Evolutionary conservation across 495 filamentous ascomycete genomes (phyloP).

Genomic region (Physcia stellaris): DNA sequence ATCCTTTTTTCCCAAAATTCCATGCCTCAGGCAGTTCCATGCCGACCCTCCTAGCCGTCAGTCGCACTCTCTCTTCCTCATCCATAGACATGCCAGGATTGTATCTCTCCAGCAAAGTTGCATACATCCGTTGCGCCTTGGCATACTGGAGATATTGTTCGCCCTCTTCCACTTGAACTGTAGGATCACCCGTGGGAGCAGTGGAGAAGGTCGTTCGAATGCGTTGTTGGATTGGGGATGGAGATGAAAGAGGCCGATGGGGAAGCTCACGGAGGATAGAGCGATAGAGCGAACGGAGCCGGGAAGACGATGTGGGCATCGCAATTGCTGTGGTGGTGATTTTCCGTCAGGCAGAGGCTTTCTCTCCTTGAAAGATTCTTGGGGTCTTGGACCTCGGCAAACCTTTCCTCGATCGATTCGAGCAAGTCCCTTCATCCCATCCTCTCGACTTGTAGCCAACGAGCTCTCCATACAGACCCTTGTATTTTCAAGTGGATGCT

Average conservation of each 20-base stretch:
- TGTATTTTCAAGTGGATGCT: too few species aligned
- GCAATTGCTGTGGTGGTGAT: too few species aligned
- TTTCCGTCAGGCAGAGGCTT: too few species aligned
- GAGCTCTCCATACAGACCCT: too few species aligned
- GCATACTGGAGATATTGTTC: slow-evolving; percentile 71
- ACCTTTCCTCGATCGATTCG: too few species aligned
- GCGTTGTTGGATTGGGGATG: slow-evolving; percentile 30
- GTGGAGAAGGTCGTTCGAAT: slow-evolving; percentile 36
- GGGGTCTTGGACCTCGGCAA: too few species aligned
- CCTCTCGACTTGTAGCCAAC: too few species aligned
- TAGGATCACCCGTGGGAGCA: slow-evolving; percentile 38
- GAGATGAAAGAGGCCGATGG: slow-evolving; percentile 40
- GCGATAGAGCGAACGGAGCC: slow-evolving; percentile 72
- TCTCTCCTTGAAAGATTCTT: too few species aligned
- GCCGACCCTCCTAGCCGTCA: slow-evolving; percentile 79
- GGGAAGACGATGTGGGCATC: slow-evolving; percentile 19
- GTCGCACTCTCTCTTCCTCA: slow-evolving; percentile 68
- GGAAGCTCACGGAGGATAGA: slow-evolving; percentile 85
- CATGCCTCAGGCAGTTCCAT: slow-evolving; percentile 64
- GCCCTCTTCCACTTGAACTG: slow-evolving; percentile 37
- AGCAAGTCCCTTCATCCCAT: too few species aligned
- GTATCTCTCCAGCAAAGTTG: slow-evolving; percentile 70
- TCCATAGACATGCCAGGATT: slow-evolving; percentile 79
- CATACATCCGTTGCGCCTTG: slow-evolving; percentile 69
- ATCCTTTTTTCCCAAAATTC: slow-evolving; percentile 5